phyloP scores from a whole-genome alignment of 352 stramenopile genomes.

The Phytophthora meadii region DNA sequence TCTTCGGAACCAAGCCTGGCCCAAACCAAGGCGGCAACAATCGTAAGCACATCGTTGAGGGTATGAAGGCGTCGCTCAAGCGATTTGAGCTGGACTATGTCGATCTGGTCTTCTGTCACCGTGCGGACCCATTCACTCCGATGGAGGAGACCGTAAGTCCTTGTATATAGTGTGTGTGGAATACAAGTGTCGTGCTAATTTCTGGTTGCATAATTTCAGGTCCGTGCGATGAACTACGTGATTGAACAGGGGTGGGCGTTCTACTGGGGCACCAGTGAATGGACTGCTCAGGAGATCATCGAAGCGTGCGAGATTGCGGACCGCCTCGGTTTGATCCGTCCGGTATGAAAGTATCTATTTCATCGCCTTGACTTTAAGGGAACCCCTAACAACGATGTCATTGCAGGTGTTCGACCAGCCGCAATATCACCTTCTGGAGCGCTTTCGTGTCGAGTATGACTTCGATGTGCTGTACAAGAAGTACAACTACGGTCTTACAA shows the following conservation, averaged over 20 bases:
- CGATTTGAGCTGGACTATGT: constrained; percentile 66
- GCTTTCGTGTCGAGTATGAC: constrained; percentile 71
- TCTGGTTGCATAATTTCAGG: constrained; percentile 8
- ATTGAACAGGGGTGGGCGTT: constrained; percentile 37
- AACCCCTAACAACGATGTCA: constrained; percentile 29
- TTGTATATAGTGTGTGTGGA: not conserved
- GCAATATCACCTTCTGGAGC: constrained; percentile 79
- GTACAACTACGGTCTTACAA: constrained; percentile 78
- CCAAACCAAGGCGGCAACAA: constrained; percentile 47
- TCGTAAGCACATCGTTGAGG: constrained; percentile 66
- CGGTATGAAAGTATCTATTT: constrained; percentile 22
- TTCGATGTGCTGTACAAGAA: constrained; percentile 67
- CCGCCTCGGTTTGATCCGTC: constrained; percentile 40
- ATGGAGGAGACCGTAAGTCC: constrained; percentile 70
- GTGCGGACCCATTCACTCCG: constrained; percentile 60
- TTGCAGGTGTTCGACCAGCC: constrained; percentile 65
- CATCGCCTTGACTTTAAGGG: not conserved
- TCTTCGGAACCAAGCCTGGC: constrained; percentile 48
- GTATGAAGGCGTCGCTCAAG: constrained; percentile 63
- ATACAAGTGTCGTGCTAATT: not conserved
- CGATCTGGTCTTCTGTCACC: constrained; percentile 77
- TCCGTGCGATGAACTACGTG: constrained; percentile 61
- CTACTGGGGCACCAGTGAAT: constrained; percentile 81
- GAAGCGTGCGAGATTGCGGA: constrained; percentile 54
- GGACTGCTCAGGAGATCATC: constrained; percentile 71